Base-by-base conservation (phyloP, 148 eudicot species). In the Camellia japonica region DNA sequence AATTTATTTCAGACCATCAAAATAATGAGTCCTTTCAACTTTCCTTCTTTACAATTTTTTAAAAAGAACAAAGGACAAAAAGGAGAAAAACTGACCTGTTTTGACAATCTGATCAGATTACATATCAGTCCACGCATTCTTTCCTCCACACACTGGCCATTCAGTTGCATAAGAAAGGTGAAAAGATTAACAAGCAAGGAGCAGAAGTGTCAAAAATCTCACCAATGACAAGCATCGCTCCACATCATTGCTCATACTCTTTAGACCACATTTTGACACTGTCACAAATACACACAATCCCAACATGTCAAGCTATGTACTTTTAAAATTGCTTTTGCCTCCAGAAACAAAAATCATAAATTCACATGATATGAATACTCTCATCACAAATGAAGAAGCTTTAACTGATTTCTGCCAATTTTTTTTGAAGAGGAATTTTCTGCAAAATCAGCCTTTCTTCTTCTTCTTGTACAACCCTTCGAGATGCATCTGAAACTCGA, bases 391-490 rank as follows among this genome's bases (percentile, higher is more conserved):
- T 7, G 52, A 70, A 47, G 5, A 30, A 30, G 38, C 38, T 51
- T 72, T 84, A 86, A 96, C 99, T 92, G 84, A 94, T 93, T 92
- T 92, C 93, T 75, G 90, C 91, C 88, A 96, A 76, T 81, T 91
- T 96, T 82, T 92, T 94, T 85, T 91, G 95, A 73, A 96, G 93
- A 70, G 99, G 97, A 80, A 66, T 77, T 86, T 91, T 96, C 82
- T 94, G 93, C 87, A 96, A 80, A 71, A 96, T 77, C 79, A 96
- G 83, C 83, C 87, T 88, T 78, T 94, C 97, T 84, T 97, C 97
- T 87, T 97, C 98, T 90, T 96, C 98, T 92, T 94, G 97, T 76
- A 94, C 97, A 86, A 91, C 92, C 77, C 90, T 90, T 55, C 97
- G 89, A 74, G 99, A 96, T 81, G 92, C 95, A 83, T 96, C 99